Conservation (phyloP, 2,329 filamentous ascomycete genomes). For the Pseudopithomyces maydicus region DNA sequence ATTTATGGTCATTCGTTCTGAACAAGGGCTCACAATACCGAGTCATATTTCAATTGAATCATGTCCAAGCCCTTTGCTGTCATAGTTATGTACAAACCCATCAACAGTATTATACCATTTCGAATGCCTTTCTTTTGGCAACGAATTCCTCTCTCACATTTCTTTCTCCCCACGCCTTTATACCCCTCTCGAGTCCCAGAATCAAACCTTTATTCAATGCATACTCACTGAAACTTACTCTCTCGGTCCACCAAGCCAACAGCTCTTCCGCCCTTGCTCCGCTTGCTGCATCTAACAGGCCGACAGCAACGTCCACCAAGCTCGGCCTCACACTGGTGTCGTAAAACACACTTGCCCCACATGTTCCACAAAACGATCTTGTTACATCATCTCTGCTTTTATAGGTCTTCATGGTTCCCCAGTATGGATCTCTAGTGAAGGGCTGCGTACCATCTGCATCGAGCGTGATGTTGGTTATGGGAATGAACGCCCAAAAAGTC, state of each 20-base stretch:
- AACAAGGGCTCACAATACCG: too few species aligned
- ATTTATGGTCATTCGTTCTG: too few species aligned
- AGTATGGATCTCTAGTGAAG: conserved; percentile 20
- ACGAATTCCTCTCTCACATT: conserved; percentile 15
- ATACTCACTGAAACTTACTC: conserved; percentile 38
- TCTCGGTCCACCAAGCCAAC: conserved; percentile 48
- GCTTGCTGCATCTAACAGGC: conserved; percentile 49
- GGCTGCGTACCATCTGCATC: conserved; percentile 22
- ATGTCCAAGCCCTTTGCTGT: too few species aligned
- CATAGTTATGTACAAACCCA: too few species aligned
- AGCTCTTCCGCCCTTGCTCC: conserved; percentile 54
- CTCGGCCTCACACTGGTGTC: conserved; percentile 46
- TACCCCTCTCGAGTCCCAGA: conserved; percentile 35
- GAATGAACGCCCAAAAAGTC: conserved; percentile 54
- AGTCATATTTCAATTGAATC: too few species aligned
- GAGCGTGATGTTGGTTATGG: conserved; percentile 46
- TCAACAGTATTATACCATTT: background rate
- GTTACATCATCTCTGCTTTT: conserved; percentile 51
- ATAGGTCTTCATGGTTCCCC: conserved; percentile 51
- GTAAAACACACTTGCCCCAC: conserved; percentile 56
- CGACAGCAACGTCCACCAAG: conserved; percentile 53
- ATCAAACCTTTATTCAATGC: conserved; percentile 48
- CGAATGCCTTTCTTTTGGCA: background rate
- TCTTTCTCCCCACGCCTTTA: conserved; percentile 26
- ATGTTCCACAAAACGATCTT: conserved; percentile 55